Percentiles rank a stretch among this genome's conserved stretches.
Conservation (phyloP, 345 rosid genomes). For the Jatropha curcas region DNA sequence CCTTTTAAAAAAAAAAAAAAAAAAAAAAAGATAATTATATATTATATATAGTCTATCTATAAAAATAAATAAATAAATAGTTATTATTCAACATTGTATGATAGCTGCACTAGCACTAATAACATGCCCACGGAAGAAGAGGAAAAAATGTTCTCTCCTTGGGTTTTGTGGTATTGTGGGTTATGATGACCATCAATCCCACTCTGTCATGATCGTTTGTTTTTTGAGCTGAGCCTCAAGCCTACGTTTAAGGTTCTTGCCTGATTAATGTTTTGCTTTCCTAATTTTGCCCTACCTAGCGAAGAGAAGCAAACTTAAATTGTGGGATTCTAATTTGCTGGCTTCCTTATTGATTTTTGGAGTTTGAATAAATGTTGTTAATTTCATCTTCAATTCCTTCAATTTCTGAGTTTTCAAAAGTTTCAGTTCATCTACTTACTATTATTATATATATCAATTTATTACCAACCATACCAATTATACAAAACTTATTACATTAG, state of each 20-base stretch:
- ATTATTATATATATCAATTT: no score
- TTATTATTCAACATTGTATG: constrained; percentile 48
- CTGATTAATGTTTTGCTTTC: neutral
- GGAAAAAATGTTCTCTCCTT: neutral
- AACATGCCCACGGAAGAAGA: constrained; percentile 42
- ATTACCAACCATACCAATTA: no score
- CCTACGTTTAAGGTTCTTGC: neutral
- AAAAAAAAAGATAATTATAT: no score
- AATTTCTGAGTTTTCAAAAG: no score
- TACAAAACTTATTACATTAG: no score
- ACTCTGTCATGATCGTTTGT: constrained; percentile 63
- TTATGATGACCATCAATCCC: constrained; percentile 62
- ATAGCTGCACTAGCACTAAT: constrained; percentile 54
- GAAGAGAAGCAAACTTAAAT: neutral
- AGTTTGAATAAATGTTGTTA: no score
- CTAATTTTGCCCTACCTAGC: neutral
- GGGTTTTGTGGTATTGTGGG: constrained; percentile 14
- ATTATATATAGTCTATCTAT: no score
- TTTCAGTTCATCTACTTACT: no score
- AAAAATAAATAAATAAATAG: neutral
- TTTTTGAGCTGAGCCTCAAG: constrained; percentile 1
- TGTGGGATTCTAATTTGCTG: neutral
- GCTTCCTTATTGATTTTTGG: no score
- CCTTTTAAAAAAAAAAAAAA: neutral
- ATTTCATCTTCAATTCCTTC: no score